phyloP scores from a whole-genome alignment of 495 filamentous ascomycete genomes.

The Jackrogersella minutella region DNA sequence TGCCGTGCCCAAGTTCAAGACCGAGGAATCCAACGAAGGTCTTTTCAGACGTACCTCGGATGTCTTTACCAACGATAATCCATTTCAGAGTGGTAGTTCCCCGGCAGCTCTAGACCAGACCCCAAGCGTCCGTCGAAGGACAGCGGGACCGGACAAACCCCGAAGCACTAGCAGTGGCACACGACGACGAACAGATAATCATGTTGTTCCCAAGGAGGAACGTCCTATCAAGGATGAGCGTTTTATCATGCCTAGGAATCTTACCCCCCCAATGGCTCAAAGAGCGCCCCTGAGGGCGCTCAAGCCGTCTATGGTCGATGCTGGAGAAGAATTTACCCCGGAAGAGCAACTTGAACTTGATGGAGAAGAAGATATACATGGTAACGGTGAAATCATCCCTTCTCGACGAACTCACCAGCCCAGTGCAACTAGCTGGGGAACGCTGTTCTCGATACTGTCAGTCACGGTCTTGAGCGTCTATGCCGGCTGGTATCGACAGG shows the following conservation, averaged over 20 bases:
- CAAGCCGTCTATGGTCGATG: slow-evolving; percentile 56
- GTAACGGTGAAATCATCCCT: slow-evolving; percentile 41
- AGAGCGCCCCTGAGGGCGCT: slow-evolving; percentile 29
- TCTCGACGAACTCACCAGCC: slow-evolving; percentile 34
- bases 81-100: slow-evolving; percentile 85
- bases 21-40: slow-evolving; percentile 53
- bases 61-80: slow-evolving; percentile 87
- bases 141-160: slow-evolving; percentile 39
- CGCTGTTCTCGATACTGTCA: slow-evolving; percentile 71
- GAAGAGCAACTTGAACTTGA: slow-evolving; percentile 83
- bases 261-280: slow-evolving; percentile 54
- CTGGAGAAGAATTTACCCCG: slow-evolving; percentile 92
- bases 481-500: slow-evolving; percentile 84
- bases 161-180: slow-evolving; percentile 45
- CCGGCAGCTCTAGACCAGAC: slow-evolving; percentile 47
- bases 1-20: slow-evolving; percentile 55
- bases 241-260: slow-evolving; percentile 50
- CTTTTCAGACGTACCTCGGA: slow-evolving; percentile 55
- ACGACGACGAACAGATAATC: slow-evolving; percentile 49
- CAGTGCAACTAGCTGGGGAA: slow-evolving; percentile 45
- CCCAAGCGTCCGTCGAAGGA: slow-evolving; percentile 52
- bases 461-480: slow-evolving; percentile 74
- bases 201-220: slow-evolving; percentile 25
- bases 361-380: slow-evolving; percentile 61
- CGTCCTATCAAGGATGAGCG: slow-evolving; percentile 26